Conservation (phyloP, 2,329 filamentous ascomycete genomes). For the Onygenales sp. region DNA sequence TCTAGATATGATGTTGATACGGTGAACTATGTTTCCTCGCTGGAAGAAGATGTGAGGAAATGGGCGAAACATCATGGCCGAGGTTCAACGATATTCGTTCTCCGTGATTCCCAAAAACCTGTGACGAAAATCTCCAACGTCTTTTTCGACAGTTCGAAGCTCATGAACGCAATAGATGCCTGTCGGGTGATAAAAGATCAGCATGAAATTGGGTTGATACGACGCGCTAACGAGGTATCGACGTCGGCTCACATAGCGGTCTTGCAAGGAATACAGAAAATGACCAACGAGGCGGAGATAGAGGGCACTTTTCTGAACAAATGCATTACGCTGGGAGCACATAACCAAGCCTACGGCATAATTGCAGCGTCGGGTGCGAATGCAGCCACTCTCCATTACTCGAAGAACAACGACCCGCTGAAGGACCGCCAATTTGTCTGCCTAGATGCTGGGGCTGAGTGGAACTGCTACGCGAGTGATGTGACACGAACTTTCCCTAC, state of each 20-base stretch:
- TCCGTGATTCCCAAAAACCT: slow-evolving; percentile 27
- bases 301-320: slow-evolving; percentile 69
- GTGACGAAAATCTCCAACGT: not conserved
- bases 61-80: slow-evolving; percentile 22
- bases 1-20: slow-evolving; percentile 59
- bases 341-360: slow-evolving; percentile 76
- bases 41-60: slow-evolving; percentile 41
- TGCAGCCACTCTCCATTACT: slow-evolving; percentile 80
- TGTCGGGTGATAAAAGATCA: slow-evolving; percentile 63
- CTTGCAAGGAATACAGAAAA: slow-evolving; percentile 51
- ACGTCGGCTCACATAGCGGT: slow-evolving; percentile 57
- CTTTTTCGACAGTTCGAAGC: slow-evolving; percentile 16
- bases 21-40: slow-evolving; percentile 48
- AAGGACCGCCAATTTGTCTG: slow-evolving; percentile 67
- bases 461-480: slow-evolving; percentile 61
- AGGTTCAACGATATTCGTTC: slow-evolving; percentile 24
- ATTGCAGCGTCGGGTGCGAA: slow-evolving; percentile 75
- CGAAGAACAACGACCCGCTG: slow-evolving; percentile 64
- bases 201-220: slow-evolving; percentile 64
- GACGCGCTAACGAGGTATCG: slow-evolving; percentile 62
- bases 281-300: slow-evolving; percentile 70
- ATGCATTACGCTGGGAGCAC: slow-evolving; percentile 65
- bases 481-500: slow-evolving; percentile 85
- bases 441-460: slow-evolving; percentile 74
- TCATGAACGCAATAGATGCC: slow-evolving; percentile 52